Base-by-base conservation (phyloP, 1,284 basidiomycete species). In the Trametes pubescens region DNA sequence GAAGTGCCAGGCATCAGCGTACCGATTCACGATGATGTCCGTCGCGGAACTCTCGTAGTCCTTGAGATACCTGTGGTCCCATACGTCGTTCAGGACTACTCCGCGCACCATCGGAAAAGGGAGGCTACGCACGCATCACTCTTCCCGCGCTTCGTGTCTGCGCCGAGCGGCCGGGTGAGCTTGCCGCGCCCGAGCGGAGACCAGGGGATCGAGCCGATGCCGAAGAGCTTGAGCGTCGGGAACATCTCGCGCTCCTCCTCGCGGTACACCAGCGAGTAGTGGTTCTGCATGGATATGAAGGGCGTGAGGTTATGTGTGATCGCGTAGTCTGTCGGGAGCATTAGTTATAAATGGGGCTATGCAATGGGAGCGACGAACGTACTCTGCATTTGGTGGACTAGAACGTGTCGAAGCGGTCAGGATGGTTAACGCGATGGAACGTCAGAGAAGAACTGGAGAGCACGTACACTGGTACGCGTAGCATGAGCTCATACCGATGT, bases 401-500 rank as follows among this genome's bases (percentile, higher is more conserved):
- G 10, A 4, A 7, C 14, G 77, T 16, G 29, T 3, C 14, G 37
- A 11, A 8, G 22, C 10, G 11, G n/a, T 46, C 22, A 46, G 18
- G 8, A 7, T 43, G n/a, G 29, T 32, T 32, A 32, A 32, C 29
- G 29, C 21, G 13, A 24, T 6, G 11, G 4, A 18, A 37, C 21
- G 0, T 14, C 14, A 11, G 11, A 21, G 9, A 18, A 2, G n/a
- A 10, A 44, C 10, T 44, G 18, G n/a, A 22, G 22, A 10, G 22
- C 21, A 51, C 61, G 47, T 49, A 75, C 74, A 76, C 61, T 77
- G 75, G 46, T 72, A 76, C 2, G 76, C 76, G 26, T 63, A 71
- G 65, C 75, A 77, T 8, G 78, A 80, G 34, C 79, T 82, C 87
- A 87, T 89, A 51, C 90, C 89, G 61, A 91, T 83, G 75, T 91